Percentiles rank a stretch among this genome's conserved stretches.
Conservation (phyloP, 352 stramenopile species). For the Globisporangium splendens region DNA sequence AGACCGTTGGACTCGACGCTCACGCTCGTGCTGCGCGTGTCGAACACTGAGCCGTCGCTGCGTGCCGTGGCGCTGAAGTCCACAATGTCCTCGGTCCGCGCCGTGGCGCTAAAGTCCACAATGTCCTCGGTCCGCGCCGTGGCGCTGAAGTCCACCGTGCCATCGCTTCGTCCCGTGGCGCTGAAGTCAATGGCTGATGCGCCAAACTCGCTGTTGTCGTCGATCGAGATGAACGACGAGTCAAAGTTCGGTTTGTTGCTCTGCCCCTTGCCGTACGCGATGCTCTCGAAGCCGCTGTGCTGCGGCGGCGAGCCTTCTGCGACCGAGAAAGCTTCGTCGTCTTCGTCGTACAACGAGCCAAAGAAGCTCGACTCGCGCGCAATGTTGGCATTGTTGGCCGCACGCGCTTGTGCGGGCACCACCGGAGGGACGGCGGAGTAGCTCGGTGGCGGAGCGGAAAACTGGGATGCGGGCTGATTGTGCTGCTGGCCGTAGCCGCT, state of each 20-base stretch:
- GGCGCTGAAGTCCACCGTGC: constrained; percentile 1
- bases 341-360: constrained; percentile 2
- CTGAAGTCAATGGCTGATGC: background rate
- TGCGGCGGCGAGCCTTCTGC: constrained; percentile 3
- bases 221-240: constrained; percentile 4
- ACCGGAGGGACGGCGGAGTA: background rate
- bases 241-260: constrained; percentile 4
- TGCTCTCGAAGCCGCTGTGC: constrained; percentile 2
- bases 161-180: background rate
- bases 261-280: constrained; percentile 2
- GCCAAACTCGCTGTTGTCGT: constrained; percentile 1
- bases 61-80: constrained; percentile 2
- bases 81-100: background rate
- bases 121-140: background rate
- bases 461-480: background rate
- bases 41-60: constrained; percentile 4
- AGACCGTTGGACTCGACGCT: constrained; percentile 26
- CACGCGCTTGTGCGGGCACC: background rate
- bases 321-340: constrained; percentile 12
- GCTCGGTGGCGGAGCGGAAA: constrained; percentile 1
- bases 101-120: background rate
- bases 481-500: constrained; percentile 4
- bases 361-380: constrained; percentile 15
- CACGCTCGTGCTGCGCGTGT: constrained; percentile 14
- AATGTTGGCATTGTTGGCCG: background rate